Evolutionary conservation across 345 rosid species (phyloP).

Genomic region (Arabis hirsuta): DNA sequence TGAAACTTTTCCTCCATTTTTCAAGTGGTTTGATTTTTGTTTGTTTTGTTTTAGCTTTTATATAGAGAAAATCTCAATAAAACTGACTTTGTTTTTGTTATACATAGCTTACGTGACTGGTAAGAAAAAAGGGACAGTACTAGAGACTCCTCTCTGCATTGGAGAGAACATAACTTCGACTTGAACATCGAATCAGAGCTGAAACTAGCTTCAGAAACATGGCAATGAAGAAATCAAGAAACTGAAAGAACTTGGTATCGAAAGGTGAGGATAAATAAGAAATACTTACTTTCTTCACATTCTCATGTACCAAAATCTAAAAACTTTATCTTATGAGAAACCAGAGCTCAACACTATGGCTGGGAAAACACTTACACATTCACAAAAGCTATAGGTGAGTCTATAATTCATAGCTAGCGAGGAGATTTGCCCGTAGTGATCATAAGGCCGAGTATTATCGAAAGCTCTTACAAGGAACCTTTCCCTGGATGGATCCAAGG

Average conservation of each 20-base stretch:
- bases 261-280: slow-evolving; percentile 42
- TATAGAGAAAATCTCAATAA: slow-evolving; percentile 10
- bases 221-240: slow-evolving; percentile 31
- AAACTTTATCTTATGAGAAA: neutral
- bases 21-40: slow-evolving; percentile 59
- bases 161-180: slow-evolving; percentile 25
- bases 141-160: slow-evolving; percentile 40
- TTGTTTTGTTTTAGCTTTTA: slow-evolving; percentile 17
- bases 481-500: slow-evolving; percentile 98
- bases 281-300: neutral
- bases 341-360: slow-evolving; percentile 72
- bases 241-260: slow-evolving; percentile 46
- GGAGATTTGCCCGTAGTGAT: slow-evolving; percentile 58
- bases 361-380: slow-evolving; percentile 90
- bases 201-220: slow-evolving; percentile 42
- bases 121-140: slow-evolving; percentile 52
- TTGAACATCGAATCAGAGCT: slow-evolving; percentile 51
- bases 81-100: neutral
- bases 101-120: slow-evolving; percentile 65
- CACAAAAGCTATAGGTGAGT: slow-evolving; percentile 91
- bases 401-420: slow-evolving; percentile 53
- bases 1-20: slow-evolving; percentile 53
- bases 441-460: slow-evolving; percentile 66
- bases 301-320: neutral
- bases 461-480: slow-evolving; percentile 84